These are phyloP conservation scores for Suillus ampliporus DNA, from an alignment of 768 basidiomycete genomes.

Conservation along the genomic window DNA sequence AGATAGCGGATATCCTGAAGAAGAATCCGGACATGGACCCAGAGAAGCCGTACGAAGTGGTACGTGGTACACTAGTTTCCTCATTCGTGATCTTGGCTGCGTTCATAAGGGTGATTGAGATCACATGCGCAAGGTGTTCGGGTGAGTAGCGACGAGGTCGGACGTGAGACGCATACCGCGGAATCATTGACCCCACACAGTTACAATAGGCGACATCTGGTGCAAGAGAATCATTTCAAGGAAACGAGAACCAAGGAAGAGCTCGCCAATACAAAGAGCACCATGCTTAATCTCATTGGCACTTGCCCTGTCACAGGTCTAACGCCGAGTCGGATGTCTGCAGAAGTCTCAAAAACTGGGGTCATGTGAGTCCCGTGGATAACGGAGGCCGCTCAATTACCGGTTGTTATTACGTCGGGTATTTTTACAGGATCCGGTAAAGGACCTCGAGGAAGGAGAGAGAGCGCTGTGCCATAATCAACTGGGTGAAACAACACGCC, in stretches of 20 bases:
- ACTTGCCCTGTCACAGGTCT: neutral
- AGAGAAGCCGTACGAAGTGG: slow-evolving; percentile 36
- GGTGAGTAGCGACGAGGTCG: slow-evolving; percentile 21
- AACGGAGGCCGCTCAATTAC: neutral
- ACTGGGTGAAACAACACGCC: slow-evolving; percentile 11
- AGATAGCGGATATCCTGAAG: slow-evolving; percentile 39
- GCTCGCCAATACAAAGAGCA: slow-evolving; percentile 38
- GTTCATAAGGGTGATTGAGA: slow-evolving; percentile 37
- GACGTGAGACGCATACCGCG: too few species aligned
- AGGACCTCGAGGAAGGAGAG: slow-evolving; percentile 26
- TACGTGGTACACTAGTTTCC: slow-evolving; percentile 13
- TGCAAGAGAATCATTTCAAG: slow-evolving; percentile 38
- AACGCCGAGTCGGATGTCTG: neutral
- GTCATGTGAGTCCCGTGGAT: slow-evolving; percentile 33
- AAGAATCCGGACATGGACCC: slow-evolving; percentile 39
- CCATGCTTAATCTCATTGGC: slow-evolving; percentile 32
- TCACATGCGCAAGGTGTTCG: slow-evolving; percentile 40
- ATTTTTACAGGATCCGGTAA: slow-evolving; percentile 33
- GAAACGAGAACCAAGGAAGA: slow-evolving; percentile 36
- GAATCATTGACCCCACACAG: slow-evolving; percentile 15
- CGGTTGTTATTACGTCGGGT: neutral
- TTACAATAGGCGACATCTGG: slow-evolving; percentile 38
- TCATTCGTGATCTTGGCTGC: neutral
- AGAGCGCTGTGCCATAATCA: neutral
- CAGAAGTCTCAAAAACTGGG: slow-evolving; percentile 38